Evolutionary conservation across 2,329 filamentous ascomycete species (phyloP), one percentile per base, ranked within the genome.

Genomic region (Beauveria sp.): DNA sequence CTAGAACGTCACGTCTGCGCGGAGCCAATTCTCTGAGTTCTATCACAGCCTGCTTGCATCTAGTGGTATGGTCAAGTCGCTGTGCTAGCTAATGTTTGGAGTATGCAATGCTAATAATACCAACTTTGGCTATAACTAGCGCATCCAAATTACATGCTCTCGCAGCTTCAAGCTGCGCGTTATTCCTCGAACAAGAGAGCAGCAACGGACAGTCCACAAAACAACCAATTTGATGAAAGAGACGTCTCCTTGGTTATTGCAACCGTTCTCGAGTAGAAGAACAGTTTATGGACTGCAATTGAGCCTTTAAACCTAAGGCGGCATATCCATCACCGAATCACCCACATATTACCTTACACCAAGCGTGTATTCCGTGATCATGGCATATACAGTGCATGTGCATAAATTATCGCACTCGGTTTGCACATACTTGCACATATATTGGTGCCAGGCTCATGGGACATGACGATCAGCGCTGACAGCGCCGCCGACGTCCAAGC

Each of bases 401-500:
- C 57, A 60, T 53, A 61, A 55, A 7, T 60, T 18, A 9, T 7
- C 12, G 45, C 42, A 54, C 31, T 38, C 48, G 20, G 16, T 9
- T 49, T 60, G 59, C 59, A 54, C 51, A 61, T 42, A 48, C 42
- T 42, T 50, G 59, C 45, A 54, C 51, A 55, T 61, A 43, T 46
- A 62, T 45, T 53, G 42, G 52, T 56, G 60, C 60, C 60, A 62
- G 52, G 24, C 24, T n/a, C 45, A 42, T 49, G 60, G 60, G 60
- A 57, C 51, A 62, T 62, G 60, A 56, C 24, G 60, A 62, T 62
- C 60, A 56, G 52, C 60, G 26, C 45, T 55, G 52, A 22, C 60
- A 56, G 43, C 60, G 60, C 52, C 60, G 60, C 52, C 60, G 42
- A 61, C 51, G 60, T 62, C 60, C 60, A 62, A 62, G 60, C 60